Conservation (phyloP, 495 filamentous ascomycete species). For the Aspergillus ostianus region DNA sequence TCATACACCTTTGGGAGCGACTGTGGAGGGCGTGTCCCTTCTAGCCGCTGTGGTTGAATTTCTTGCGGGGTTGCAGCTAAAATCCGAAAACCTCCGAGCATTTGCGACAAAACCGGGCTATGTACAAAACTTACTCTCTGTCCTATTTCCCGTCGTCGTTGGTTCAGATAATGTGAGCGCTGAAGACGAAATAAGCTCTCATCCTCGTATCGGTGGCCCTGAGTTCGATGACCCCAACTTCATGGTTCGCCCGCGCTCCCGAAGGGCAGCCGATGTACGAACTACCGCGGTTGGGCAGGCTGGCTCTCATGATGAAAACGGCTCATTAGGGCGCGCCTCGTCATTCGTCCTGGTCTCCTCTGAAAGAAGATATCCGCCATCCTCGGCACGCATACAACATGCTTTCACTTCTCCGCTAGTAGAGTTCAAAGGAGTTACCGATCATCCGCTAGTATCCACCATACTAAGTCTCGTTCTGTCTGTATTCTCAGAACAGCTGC, state of each 20-base stretch:
- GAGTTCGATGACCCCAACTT: slow-evolving; percentile 86
- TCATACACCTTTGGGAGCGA: slow-evolving; percentile 9
- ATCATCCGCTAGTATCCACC: slow-evolving; percentile 69
- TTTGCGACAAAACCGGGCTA: slow-evolving; percentile 78
- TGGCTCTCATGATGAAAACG: slow-evolving; percentile 44
- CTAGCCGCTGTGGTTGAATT: slow-evolving; percentile 76
- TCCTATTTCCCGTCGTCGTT: slow-evolving; percentile 81
- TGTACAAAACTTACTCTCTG: slow-evolving; percentile 69
- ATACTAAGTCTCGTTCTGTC: slow-evolving; percentile 71
- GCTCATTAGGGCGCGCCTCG: slow-evolving; percentile 68
- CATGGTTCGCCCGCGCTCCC: slow-evolving; percentile 69
- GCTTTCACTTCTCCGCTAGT: slow-evolving; percentile 42
- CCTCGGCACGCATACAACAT: slow-evolving; percentile 60
- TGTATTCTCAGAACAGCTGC: slow-evolving; percentile 79
- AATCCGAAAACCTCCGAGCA: slow-evolving; percentile 72
- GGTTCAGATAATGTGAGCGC: slow-evolving; percentile 78
- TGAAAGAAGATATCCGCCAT: slow-evolving; percentile 54
- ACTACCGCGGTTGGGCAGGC: slow-evolving; percentile 62
- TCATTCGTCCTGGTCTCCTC: slow-evolving; percentile 87
- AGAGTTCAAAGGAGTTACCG: slow-evolving; percentile 47
- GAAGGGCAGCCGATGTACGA: slow-evolving; percentile 62
- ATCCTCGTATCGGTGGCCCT: slow-evolving; percentile 71
- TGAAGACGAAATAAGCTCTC: slow-evolving; percentile 66
- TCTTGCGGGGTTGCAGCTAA: slow-evolving; percentile 69
- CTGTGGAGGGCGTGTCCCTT: slow-evolving; percentile 35